phyloP scores from a whole-genome alignment of 169 alveolate species.

The Blepharisma undulans region DNA sequence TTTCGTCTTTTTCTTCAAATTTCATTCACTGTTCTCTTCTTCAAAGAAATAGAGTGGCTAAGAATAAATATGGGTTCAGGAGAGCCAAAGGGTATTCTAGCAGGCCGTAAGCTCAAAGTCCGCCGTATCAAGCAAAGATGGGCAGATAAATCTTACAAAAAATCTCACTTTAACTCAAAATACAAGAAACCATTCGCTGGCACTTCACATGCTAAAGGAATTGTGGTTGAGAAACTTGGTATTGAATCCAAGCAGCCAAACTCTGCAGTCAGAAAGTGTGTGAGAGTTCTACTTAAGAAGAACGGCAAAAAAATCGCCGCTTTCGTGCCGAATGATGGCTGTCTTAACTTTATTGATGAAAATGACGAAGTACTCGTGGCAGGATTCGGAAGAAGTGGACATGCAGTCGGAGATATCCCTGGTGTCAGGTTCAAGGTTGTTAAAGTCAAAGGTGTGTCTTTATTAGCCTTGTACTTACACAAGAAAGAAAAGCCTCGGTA shows the following conservation, averaged over 20 bases:
- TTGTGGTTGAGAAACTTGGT: slow-evolving; percentile 98
- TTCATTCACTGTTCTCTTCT: background rate
- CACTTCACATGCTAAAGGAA: slow-evolving; percentile 99
- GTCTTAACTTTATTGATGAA: slow-evolving; percentile 98
- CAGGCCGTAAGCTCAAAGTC: slow-evolving; percentile 97
- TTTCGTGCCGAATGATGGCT: slow-evolving; percentile 99
- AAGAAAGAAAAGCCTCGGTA: slow-evolving; percentile 97
- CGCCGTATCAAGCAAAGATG: slow-evolving; percentile 96
- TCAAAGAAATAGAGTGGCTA: background rate
- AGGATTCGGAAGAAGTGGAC: slow-evolving; percentile 99
- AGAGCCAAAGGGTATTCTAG: slow-evolving; percentile 97
- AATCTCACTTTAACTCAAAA: slow-evolving; percentile 94
- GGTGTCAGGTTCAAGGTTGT: slow-evolving; percentile 99
- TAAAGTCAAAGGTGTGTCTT: slow-evolving; percentile 96
- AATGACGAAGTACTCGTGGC: slow-evolving; percentile 99
- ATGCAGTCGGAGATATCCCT: slow-evolving; percentile 99
- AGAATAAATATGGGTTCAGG: slow-evolving; percentile 83
- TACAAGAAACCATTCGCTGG: slow-evolving; percentile 99
- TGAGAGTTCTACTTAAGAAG: slow-evolving; percentile 98
- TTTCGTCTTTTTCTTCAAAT: background rate
- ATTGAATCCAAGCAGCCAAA: slow-evolving; percentile 99
- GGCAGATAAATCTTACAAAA: slow-evolving; percentile 98
- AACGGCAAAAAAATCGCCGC: slow-evolving; percentile 99
- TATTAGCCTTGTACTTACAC: slow-evolving; percentile 95
- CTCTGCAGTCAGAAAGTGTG: slow-evolving; percentile 99